A percentile compares a stretch with the other conserved stretches of the same genome.
These are phyloP conservation scores for Taiwanofungus camphoratus DNA, from an alignment of 1,284 basidiomycete species.

Conservation along the genomic window DNA sequence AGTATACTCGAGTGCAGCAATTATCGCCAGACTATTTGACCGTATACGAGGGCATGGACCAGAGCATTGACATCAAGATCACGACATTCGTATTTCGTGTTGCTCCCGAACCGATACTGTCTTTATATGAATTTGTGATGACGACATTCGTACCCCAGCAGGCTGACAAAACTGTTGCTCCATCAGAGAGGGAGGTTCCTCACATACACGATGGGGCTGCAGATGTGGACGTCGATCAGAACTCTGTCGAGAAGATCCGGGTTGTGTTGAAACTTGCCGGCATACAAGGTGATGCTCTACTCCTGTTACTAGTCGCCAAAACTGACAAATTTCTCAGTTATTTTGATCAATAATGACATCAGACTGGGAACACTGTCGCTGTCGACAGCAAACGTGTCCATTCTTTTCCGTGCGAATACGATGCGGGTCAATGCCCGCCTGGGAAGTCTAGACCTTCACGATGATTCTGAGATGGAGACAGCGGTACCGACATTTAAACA, in stretches of 20 bases:
- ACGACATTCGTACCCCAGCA: slow-evolving; percentile 80
- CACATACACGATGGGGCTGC: slow-evolving; percentile 7
- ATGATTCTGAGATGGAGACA: slow-evolving; percentile 60
- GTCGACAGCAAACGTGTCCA: slow-evolving; percentile 86
- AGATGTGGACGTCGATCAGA: slow-evolving; percentile 9
- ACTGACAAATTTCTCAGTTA: slow-evolving; percentile 50
- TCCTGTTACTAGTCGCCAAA: slow-evolving; percentile 12
- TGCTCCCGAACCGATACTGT: slow-evolving; percentile 88
- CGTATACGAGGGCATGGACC: slow-evolving; percentile 83
- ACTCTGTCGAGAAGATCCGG: slow-evolving; percentile 59
- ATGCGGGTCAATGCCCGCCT: slow-evolving; percentile 82
- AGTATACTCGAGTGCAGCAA: slow-evolving; percentile 79
- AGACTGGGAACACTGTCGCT: slow-evolving; percentile 85
- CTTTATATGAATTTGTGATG: slow-evolving; percentile 97
- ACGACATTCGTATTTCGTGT: slow-evolving; percentile 92
- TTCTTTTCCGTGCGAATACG: slow-evolving; percentile 72
- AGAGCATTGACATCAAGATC: slow-evolving; percentile 83
- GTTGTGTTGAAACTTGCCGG: slow-evolving; percentile 85
- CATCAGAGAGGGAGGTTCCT: slow-evolving; percentile 10
- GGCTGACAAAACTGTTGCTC: slow-evolving; percentile 17
- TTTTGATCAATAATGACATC: slow-evolving; percentile 74
- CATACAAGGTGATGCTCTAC: slow-evolving; percentile 61
- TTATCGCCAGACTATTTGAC: slow-evolving; percentile 85
- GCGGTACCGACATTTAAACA: slow-evolving; percentile 75
- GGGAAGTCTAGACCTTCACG: slow-evolving; percentile 81